Evolutionary conservation across 495 filamentous ascomycete species (phyloP).

Genomic region (Jackrogersella multiformis): DNA sequence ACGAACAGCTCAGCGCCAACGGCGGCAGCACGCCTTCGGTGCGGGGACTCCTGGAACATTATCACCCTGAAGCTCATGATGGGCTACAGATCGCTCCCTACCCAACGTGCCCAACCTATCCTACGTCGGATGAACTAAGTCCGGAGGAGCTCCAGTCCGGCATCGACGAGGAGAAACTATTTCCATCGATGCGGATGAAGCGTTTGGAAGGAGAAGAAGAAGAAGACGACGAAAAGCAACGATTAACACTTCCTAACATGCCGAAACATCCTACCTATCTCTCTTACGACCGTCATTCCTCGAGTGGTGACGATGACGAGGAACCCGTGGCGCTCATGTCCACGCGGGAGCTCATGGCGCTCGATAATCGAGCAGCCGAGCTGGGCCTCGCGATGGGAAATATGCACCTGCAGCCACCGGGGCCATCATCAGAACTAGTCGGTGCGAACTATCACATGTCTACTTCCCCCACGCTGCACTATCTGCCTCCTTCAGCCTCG

Average conservation of each 20-base stretch:
- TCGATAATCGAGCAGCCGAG: slow-evolving; percentile 48
- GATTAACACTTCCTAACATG: slow-evolving; percentile 26
- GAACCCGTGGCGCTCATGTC: slow-evolving; percentile 54
- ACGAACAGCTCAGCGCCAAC: slow-evolving; percentile 48
- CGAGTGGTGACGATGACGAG: slow-evolving; percentile 45
- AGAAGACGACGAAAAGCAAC: slow-evolving; percentile 14
- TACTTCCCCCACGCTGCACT: slow-evolving; percentile 10
- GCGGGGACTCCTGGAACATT: slow-evolving; percentile 50
- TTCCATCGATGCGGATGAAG: slow-evolving; percentile 51
- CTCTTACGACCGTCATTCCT: slow-evolving; percentile 49
- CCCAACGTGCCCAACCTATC: slow-evolving; percentile 39
- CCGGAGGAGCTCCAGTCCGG: slow-evolving; percentile 41
- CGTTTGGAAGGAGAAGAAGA: slow-evolving; percentile 44
- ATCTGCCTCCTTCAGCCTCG: slow-evolving; percentile 43
- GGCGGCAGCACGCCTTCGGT: slow-evolving; percentile 53
- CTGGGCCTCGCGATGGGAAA: slow-evolving; percentile 45
- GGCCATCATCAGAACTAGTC: slow-evolving; percentile 30
- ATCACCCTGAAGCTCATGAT: slow-evolving; percentile 20
- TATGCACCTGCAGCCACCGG: slow-evolving; percentile 41
- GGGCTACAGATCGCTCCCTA: slow-evolving; percentile 36
- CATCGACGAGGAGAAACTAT: slow-evolving; percentile 54
- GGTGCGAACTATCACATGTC: slow-evolving; percentile 36
- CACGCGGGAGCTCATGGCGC: slow-evolving; percentile 55
- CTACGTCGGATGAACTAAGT: slow-evolving; percentile 31
- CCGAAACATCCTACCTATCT: slow-evolving; percentile 37